These are phyloP conservation scores for Metschnikowia corniflorae DNA, from an alignment of 805 yeast genomes.

Conservation along the genomic window DNA sequence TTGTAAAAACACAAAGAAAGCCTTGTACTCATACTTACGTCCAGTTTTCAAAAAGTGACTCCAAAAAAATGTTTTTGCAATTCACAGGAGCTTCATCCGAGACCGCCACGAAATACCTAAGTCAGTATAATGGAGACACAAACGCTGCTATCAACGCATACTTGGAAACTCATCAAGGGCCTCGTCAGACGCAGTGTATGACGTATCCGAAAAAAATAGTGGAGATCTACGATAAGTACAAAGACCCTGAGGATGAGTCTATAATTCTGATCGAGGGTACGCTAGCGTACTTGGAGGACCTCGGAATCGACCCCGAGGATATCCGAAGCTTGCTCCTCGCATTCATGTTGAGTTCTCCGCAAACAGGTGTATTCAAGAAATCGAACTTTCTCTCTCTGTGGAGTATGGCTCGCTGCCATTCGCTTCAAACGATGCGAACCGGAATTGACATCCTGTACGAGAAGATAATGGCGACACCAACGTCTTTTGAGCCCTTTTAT, in stretches of 20 bases:
- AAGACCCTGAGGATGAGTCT: conserved; percentile 27
- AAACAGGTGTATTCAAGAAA: conserved; percentile 57
- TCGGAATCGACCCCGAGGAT: conserved; percentile 74
- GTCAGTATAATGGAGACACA: conserved; percentile 27
- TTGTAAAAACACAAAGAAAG: too few species aligned
- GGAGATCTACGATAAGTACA: conserved; percentile 32
- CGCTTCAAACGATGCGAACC: conserved; percentile 45
- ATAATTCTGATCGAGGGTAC: conserved; percentile 79
- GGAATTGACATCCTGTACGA: conserved; percentile 7
- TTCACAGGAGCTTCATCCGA: conserved; percentile 36
- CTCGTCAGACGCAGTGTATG: too few species aligned
- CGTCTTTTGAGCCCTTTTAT: conserved; percentile 57
- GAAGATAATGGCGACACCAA: conserved; percentile 23
- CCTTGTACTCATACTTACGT: conserved; percentile 8
- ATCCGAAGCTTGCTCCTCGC: conserved; percentile 66
- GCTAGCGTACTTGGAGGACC: conserved; percentile 57
- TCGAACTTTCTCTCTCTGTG: conserved; percentile 56
- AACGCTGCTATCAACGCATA: conserved; percentile 31
- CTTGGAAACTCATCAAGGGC: conserved; percentile 16
- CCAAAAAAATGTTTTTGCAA: conserved; percentile 35
- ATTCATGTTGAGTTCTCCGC: conserved; percentile 61
- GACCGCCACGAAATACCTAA: conserved; percentile 37
- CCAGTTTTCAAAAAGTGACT: conserved; percentile 11
- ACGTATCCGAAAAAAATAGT: conserved; percentile 15
- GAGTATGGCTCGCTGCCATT: conserved; percentile 25